phyloP scores from a whole-genome alignment of 176 grass and related monocot genomes.

The Rhipidocladum racemiflorum region DNA sequence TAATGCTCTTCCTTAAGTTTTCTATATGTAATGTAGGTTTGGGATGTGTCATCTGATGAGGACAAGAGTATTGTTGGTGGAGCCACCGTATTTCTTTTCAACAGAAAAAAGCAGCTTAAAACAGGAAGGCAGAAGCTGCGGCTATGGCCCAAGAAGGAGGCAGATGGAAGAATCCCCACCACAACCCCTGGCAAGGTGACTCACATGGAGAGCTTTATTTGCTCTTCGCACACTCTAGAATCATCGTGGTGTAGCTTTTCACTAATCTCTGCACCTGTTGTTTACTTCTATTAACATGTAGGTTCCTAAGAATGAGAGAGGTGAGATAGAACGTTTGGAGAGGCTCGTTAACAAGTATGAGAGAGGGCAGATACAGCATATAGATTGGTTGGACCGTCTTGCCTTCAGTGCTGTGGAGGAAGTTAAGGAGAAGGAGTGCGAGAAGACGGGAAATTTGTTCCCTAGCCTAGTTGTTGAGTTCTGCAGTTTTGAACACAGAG shows the following conservation, averaged over 20 bases:
- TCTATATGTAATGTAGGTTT: slow-evolving; percentile 52
- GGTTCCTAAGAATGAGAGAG: slow-evolving; percentile 82
- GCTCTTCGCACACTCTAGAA: neutral
- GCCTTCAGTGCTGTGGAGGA: slow-evolving; percentile 77
- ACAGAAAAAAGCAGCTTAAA: slow-evolving; percentile 92
- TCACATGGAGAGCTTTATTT: neutral
- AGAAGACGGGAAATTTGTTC: slow-evolving; percentile 54
- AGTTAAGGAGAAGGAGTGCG: slow-evolving; percentile 68
- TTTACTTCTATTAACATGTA: slow-evolving; percentile 28
- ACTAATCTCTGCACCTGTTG: neutral
- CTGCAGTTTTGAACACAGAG: slow-evolving; percentile 87
- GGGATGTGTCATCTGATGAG: slow-evolving; percentile 67
- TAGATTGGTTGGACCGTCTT: slow-evolving; percentile 95
- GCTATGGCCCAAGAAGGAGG: slow-evolving; percentile 69
- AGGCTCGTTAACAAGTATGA: slow-evolving; percentile 95
- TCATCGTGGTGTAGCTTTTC: neutral
- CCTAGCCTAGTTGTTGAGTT: slow-evolving; percentile 80
- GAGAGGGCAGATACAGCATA: slow-evolving; percentile 84
- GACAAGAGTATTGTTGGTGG: slow-evolving; percentile 53
- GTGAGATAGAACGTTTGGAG: slow-evolving; percentile 86
- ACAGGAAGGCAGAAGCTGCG: slow-evolving; percentile 77
- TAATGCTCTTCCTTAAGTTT: neutral
- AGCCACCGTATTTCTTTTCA: slow-evolving; percentile 85
- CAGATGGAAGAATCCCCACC: slow-evolving; percentile 84
- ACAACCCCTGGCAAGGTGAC: slow-evolving; percentile 85